Conservation (phyloP, 441 rosid species). For the Biscutella laevigata region DNA sequence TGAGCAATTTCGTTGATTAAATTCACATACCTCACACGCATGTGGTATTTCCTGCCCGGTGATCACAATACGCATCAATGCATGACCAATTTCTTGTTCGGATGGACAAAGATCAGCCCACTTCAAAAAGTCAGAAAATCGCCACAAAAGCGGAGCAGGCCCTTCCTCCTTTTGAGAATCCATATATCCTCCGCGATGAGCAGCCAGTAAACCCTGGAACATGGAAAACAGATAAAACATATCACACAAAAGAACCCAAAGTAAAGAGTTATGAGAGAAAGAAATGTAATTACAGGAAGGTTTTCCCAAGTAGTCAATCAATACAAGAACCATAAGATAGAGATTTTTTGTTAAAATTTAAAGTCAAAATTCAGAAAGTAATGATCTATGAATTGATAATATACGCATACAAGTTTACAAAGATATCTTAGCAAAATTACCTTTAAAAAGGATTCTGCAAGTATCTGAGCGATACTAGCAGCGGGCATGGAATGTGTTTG, state of each 20-base stretch:
- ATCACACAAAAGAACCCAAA: neutral
- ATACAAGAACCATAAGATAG: conserved; percentile 4
- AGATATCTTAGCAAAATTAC: conserved; percentile 28
- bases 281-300: conserved; percentile 1
- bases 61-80: conserved; percentile 93
- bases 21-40: conserved; percentile 76
- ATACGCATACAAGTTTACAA: neutral
- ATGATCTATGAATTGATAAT: neutral
- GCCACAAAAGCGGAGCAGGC: conserved; percentile 93
- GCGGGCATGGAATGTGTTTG: conserved; percentile 86
- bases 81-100: conserved; percentile 96
- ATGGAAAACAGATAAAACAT: conserved; percentile 18
- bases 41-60: conserved; percentile 98
- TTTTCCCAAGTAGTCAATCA: conserved; percentile 2
- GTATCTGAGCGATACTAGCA: conserved; percentile 86
- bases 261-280: neutral
- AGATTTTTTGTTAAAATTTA: neutral
- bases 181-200: conserved; percentile 97
- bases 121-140: conserved; percentile 93
- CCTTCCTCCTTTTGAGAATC: conserved; percentile 98
- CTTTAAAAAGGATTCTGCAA: conserved; percentile 97
- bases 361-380: neutral
- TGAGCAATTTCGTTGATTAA: conserved; percentile 6
- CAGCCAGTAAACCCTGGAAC: conserved; percentile 82
- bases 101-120: conserved; percentile 99